Evolutionary conservation across 352 stramenopile species (phyloP).

Genomic region (Thalassiosira hispida): DNA sequence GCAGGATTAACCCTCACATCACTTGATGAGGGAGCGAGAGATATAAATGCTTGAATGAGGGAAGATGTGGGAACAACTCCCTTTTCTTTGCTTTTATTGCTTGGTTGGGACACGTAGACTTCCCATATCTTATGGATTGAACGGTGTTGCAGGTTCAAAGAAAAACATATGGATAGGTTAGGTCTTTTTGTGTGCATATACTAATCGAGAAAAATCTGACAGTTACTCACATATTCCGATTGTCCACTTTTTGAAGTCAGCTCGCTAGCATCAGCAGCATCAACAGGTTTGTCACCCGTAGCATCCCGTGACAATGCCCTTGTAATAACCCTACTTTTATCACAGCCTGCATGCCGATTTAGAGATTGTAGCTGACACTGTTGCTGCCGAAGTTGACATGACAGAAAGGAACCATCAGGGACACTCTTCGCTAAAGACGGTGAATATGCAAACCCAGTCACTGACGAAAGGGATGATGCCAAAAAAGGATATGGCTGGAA

Average conservation of each 20-base stretch:
- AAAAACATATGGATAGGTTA: too few species aligned
- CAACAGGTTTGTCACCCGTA: background rate
- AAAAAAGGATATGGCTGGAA: background rate
- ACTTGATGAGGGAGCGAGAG: constrained; percentile 52
- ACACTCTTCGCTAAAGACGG: background rate
- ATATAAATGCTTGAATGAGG: constrained; percentile 71
- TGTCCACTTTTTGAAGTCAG: background rate
- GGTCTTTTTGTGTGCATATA: too few species aligned
- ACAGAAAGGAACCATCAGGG: background rate
- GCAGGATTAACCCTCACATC: constrained; percentile 38
- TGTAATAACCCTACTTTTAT: background rate
- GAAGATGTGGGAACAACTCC: constrained; percentile 42
- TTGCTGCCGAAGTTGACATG: background rate
- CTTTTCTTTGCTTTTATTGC: constrained; percentile 67
- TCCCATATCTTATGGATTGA: constrained; percentile 52
- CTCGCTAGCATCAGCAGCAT: background rate
- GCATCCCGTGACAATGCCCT: background rate
- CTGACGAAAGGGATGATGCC: background rate
- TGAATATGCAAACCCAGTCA: background rate
- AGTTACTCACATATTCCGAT: constrained; percentile 8
- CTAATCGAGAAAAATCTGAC: too few species aligned
- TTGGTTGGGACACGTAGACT: constrained; percentile 77
- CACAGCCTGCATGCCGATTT: background rate
- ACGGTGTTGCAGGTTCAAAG: background rate
- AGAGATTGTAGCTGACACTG: background rate